phyloP scores from a whole-genome alignment of 2,329 filamentous ascomycete species.

The Stachybotrys echinatus region DNA sequence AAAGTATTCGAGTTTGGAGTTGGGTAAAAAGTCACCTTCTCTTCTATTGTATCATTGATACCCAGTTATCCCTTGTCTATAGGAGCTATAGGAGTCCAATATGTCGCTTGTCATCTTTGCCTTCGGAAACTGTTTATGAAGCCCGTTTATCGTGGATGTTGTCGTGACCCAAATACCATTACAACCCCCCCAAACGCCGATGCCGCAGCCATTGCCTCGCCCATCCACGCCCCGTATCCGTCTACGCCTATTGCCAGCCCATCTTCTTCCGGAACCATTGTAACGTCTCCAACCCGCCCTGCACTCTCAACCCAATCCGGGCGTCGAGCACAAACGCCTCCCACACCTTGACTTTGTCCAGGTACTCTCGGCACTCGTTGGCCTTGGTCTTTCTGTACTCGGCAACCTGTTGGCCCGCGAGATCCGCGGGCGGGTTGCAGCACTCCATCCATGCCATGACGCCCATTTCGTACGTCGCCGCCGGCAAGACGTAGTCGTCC shows the following conservation, averaged over 20 bases:
- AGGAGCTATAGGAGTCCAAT: no score
- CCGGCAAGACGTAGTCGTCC: slow-evolving; percentile 68
- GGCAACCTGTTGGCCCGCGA: slow-evolving; percentile 21
- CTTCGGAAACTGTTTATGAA: no score
- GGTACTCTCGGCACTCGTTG: slow-evolving; percentile 56
- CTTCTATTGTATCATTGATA: neutral
- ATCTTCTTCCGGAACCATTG: slow-evolving; percentile 45
- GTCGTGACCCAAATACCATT: no score
- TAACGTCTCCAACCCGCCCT: slow-evolving; percentile 63
- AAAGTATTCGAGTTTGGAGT: no score
- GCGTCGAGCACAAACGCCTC: slow-evolving; percentile 69
- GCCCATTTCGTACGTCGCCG: slow-evolving; percentile 81
- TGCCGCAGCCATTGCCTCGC: neutral
- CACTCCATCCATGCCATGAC: slow-evolving; percentile 74
- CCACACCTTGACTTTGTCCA: slow-evolving; percentile 66
- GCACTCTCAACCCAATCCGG: slow-evolving; percentile 67
- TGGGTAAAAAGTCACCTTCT: no score
- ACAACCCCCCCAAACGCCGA: neutral
- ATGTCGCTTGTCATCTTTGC: no score
- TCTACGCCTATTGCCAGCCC: slow-evolving; percentile 24
- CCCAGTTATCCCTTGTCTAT: neutral
- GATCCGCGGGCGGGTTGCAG: slow-evolving; percentile 29
- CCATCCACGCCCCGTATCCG: no score
- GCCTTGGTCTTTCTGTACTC: slow-evolving; percentile 42
- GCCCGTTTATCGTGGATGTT: no score